Percentiles rank a stretch among this genome's conserved stretches.
These are phyloP conservation scores for Teratosphaeria zuluensis DNA, from an alignment of 2,329 filamentous ascomycete genomes.

Conservation along the genomic window DNA sequence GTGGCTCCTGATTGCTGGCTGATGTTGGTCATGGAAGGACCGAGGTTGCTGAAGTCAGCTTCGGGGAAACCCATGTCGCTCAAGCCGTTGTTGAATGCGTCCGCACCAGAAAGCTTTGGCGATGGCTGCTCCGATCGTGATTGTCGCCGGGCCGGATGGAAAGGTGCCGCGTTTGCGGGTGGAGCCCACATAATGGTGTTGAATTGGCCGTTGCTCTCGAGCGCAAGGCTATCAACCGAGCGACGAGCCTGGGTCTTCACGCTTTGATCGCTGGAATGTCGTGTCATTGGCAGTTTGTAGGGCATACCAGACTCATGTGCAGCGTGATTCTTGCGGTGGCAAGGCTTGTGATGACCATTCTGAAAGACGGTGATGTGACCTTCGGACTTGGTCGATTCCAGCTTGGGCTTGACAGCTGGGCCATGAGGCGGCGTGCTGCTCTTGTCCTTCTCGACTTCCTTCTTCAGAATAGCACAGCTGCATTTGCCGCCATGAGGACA, in stretches of 20 bases:
- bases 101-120: constrained; percentile 13
- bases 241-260: constrained; percentile 34
- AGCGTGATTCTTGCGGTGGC: constrained; percentile 54
- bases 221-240: constrained; percentile 44
- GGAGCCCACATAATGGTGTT: constrained; percentile 1
- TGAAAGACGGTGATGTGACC: constrained; percentile 51
- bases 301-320: constrained; percentile 54
- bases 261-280: constrained; percentile 41
- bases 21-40: constrained; percentile 3
- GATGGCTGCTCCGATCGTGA: constrained; percentile 25
- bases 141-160: constrained; percentile 13
- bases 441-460: constrained; percentile 32
- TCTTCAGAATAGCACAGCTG: constrained; percentile 49
- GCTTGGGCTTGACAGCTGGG: constrained; percentile 45
- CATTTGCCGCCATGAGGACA: constrained; percentile 52
- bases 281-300: constrained; percentile 53
- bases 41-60: constrained; percentile 19
- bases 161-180: constrained; percentile 6
- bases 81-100: background rate
- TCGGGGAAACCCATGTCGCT: constrained; percentile 10
- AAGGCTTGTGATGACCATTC: constrained; percentile 56
- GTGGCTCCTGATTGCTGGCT: constrained; percentile 16
- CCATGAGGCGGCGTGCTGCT: constrained; percentile 22
- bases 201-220: constrained; percentile 11
- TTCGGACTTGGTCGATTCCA: constrained; percentile 50